Evolutionary conservation across 169 alveolate species (phyloP).

Genomic region (Miamiensis avidus): DNA sequence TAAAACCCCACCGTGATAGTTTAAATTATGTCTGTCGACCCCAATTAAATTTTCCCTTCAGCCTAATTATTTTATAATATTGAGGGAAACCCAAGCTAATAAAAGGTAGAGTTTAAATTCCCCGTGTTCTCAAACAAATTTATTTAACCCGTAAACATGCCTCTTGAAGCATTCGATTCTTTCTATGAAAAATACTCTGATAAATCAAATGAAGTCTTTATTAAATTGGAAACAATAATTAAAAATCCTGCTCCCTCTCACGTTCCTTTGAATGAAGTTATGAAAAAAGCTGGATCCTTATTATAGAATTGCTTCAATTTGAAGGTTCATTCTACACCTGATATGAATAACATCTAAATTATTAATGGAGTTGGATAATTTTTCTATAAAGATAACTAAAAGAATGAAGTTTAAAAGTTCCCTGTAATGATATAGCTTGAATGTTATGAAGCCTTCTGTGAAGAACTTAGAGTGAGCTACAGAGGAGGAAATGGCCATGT

Average conservation of each 20-base stretch:
- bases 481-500: neutral
- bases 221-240: constrained; percentile 74
- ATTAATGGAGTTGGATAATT: constrained; percentile 21
- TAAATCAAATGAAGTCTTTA: constrained; percentile 57
- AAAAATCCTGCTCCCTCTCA: constrained; percentile 73
- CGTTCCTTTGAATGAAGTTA: constrained; percentile 63
- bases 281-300: constrained; percentile 73
- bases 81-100: constrained; percentile 36
- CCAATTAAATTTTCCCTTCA: constrained; percentile 53
- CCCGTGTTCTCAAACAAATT: constrained; percentile 77
- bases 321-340: constrained; percentile 62
- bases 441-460: constrained; percentile 18
- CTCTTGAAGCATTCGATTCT: constrained; percentile 63
- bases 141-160: constrained; percentile 74
- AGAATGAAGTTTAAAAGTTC: neutral
- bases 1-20: constrained; percentile 74
- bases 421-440: constrained; percentile 26
- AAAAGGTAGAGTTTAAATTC: constrained; percentile 49
- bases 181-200: constrained; percentile 75
- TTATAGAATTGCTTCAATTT: constrained; percentile 63
- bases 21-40: constrained; percentile 68
- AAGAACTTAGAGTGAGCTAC: constrained; percentile 12
- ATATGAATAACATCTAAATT: neutral
- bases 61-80: constrained; percentile 49
- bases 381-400: constrained; percentile 11